Evolutionary conservation across 2,329 filamentous ascomycete genomes (phyloP).

Genomic region (Ceratocystis albifundus): DNA sequence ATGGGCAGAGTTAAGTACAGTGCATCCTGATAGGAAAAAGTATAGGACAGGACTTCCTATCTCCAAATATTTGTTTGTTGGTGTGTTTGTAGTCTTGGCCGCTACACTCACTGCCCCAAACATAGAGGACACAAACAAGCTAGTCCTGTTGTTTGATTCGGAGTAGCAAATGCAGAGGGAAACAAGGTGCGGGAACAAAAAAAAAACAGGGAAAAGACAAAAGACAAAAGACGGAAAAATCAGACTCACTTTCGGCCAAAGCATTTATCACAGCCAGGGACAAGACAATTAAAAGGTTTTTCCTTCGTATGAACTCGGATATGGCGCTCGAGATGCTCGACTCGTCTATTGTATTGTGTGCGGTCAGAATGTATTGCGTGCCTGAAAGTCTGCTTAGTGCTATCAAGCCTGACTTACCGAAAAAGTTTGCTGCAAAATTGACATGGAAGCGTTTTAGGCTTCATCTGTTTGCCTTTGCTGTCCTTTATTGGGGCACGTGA

Average conservation of each 20-base stretch:
- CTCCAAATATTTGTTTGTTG: conserved; percentile 1
- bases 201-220: neutral
- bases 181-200: conserved; percentile 3
- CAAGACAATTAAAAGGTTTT: conserved; percentile 50
- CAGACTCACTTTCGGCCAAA: conserved; percentile 48
- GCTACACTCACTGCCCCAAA: neutral
- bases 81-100: neutral
- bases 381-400: neutral
- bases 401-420: conserved; percentile 37
- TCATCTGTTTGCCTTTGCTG: conserved; percentile 43
- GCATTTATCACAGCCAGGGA: conserved; percentile 50
- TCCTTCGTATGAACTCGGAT: conserved; percentile 55
- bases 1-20: neutral
- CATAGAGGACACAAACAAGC: neutral
- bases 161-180: conserved; percentile 22
- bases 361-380: conserved; percentile 21
- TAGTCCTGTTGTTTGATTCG: neutral
- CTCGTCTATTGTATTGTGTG: conserved; percentile 42
- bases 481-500: conserved; percentile 24
- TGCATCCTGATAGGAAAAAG: neutral
- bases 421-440: conserved; percentile 53
- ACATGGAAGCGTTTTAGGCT: conserved; percentile 51
- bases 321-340: conserved; percentile 54
- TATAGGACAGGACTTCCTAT: neutral
- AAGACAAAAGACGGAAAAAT: neutral